A percentile compares a stretch with the other conserved stretches of the same genome.
Evolutionary conservation across 2,329 filamentous ascomycete genomes (phyloP).

Genomic region (Hypoxylon sp.): DNA sequence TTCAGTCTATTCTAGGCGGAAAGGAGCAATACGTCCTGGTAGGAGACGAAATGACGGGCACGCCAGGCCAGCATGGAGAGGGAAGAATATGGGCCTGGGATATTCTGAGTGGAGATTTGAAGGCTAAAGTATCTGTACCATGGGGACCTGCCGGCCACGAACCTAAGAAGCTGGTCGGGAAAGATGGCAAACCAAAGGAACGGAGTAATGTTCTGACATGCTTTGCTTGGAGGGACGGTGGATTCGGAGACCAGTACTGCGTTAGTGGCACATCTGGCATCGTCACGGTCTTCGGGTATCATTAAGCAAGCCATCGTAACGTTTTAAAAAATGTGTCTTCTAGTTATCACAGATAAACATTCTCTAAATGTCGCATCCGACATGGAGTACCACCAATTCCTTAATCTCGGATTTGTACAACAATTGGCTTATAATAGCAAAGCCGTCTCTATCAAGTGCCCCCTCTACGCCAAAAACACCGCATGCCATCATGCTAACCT

Average conservation of each 20-base stretch:
- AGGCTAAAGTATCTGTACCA: constrained; percentile 70
- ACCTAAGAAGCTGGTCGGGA: constrained; percentile 63
- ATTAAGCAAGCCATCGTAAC: constrained; percentile 34
- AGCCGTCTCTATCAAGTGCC: constrained; percentile 38
- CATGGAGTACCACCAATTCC: constrained; percentile 27
- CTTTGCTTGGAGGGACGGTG: constrained; percentile 71
- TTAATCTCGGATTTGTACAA: constrained; percentile 25
- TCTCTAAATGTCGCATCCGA: constrained; percentile 31
- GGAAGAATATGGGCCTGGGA: constrained; percentile 86
- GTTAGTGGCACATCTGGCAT: constrained; percentile 73
- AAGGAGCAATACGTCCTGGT: constrained; percentile 82
- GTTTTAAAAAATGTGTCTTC: constrained; percentile 16
- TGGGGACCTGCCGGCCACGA: constrained; percentile 66
- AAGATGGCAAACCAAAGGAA: constrained; percentile 70
- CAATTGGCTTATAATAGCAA: constrained; percentile 26
- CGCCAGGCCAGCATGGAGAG: constrained; percentile 55
- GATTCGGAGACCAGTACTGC: constrained; percentile 73
- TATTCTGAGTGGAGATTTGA: constrained; percentile 76
- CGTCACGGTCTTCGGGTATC: constrained; percentile 70
- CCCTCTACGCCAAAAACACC: constrained; percentile 42
- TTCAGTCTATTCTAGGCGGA: constrained; percentile 79
- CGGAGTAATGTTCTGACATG: constrained; percentile 71
- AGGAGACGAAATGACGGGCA: constrained; percentile 75
- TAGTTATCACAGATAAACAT: constrained; percentile 20
- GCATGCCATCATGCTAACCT: constrained; percentile 41